Evolutionary conservation across 805 yeast genomes (phyloP).

Genomic region (Candida suzukii): DNA sequence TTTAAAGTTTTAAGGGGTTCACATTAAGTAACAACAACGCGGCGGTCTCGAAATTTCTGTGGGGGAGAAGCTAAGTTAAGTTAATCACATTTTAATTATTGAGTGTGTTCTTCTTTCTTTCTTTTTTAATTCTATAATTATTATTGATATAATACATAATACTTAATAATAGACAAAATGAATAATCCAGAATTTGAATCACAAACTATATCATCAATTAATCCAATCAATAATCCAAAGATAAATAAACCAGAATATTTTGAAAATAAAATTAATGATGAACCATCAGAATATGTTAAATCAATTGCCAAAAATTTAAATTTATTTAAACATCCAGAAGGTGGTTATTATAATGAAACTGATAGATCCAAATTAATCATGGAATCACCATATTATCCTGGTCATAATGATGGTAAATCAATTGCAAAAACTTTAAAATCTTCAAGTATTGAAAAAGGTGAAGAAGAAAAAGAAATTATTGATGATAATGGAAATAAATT

Average conservation of each 20-base stretch:
- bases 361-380: slow-evolving; percentile 41
- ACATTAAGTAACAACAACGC: too few species aligned
- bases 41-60: too few species aligned
- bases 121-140: too few species aligned
- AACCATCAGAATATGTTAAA: slow-evolving; percentile 15
- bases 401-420: slow-evolving; percentile 14
- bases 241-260: slow-evolving; percentile 18
- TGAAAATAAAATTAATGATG: slow-evolving; percentile 5
- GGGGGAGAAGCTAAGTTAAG: too few species aligned
- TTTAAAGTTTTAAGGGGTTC: too few species aligned
- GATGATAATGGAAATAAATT: slow-evolving; percentile 9
- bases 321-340: slow-evolving; percentile 42
- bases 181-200: too few species aligned
- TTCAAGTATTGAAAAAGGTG: background rate
- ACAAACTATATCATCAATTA: slow-evolving; percentile 17
- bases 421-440: background rate
- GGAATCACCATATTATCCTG: slow-evolving; percentile 31
- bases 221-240: slow-evolving; percentile 5
- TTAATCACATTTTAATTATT: too few species aligned
- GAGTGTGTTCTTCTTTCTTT: too few species aligned
- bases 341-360: slow-evolving; percentile 52
- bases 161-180: background rate
- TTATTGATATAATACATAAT: background rate
- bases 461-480: slow-evolving; percentile 4
- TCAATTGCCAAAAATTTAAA: slow-evolving; percentile 29